phyloP scores from a whole-genome alignment of 2,329 filamentous ascomycete genomes.

The Metarhizium album region DNA sequence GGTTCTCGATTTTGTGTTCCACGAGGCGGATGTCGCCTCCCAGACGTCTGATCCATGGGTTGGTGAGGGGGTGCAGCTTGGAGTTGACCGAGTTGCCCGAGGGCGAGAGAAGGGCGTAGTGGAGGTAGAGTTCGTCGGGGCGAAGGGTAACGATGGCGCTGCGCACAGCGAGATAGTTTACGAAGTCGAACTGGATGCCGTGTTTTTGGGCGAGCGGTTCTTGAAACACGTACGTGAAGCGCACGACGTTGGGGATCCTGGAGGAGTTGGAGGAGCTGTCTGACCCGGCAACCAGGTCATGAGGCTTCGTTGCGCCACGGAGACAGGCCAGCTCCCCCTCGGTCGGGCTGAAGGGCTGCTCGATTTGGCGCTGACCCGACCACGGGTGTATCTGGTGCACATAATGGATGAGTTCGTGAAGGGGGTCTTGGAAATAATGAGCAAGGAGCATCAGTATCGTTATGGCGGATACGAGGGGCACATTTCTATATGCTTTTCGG shows the following conservation, averaged over 20 bases:
- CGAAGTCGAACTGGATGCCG: slow-evolving; percentile 8
- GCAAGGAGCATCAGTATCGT: not conserved
- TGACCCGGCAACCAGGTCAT: no score
- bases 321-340: slow-evolving; percentile 8
- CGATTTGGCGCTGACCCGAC: slow-evolving; percentile 6
- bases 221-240: slow-evolving; percentile 9
- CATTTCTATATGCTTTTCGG: not conserved
- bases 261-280: not conserved
- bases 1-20: slow-evolving; percentile 2
- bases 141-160: slow-evolving; percentile 9
- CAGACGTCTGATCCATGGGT: slow-evolving; percentile 8
- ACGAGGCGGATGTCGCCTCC: slow-evolving; percentile 5
- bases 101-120: slow-evolving; percentile 4
- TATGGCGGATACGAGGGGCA: not conserved
- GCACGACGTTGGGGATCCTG: slow-evolving; percentile 9
- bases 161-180: slow-evolving; percentile 9
- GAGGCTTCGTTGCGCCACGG: not conserved
- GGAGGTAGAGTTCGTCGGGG: slow-evolving; percentile 3
- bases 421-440: not conserved
- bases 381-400: slow-evolving; percentile 5
- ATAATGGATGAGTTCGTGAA: slow-evolving; percentile 5
- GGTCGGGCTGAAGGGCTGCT: slow-evolving; percentile 9
- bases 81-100: slow-evolving; percentile 1
- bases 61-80: slow-evolving; percentile 2
- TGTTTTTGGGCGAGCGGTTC: slow-evolving; percentile 3